Base-by-base conservation (phyloP, 2,329 filamentous ascomycete species). In the Zymoseptoria pseudotritici region DNA sequence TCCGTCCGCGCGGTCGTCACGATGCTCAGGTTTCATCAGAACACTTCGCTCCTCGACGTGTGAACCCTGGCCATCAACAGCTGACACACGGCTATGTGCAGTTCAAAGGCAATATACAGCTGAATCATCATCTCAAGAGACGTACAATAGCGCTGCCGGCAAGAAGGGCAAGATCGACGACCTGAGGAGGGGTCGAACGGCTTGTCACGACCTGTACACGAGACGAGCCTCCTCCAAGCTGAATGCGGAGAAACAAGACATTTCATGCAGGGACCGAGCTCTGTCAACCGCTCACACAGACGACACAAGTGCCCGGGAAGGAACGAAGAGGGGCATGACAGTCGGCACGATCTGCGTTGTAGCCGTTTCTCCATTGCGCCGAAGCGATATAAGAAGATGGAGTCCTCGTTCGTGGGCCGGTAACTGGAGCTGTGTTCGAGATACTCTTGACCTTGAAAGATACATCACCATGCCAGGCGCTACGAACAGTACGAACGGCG, bases 401-500 rank as follows among this genome's bases (percentile, higher is more conserved):
- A 29, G 6, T 29, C 26, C 9, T 29, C 26, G 26, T 9, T 29
- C 26, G 26, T 29, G 26, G 26, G 26, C 26, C 7, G 26, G 26
- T 29, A 4, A 1, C 8, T 29, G 26, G 9, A 29, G 26, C 8
- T 29, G 26, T 29, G 26, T 7, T 29, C 26, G 26, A 29, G 26
- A 29, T 9, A 29, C 2, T 29, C 26, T 29, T 29, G 26, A 29
- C 26, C 36, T 46, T 13, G 5, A 17, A 46, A 2, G 17, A n/a
- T 46, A 46, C 36, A 46, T 46, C 52, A 55, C 50, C n/a, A 65
- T 65, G 63, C 60, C 61, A 36, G 59, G 56, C 52, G 52, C 55
- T 0, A 63, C 59, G 21, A 63, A 60, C 49, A 58, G 61, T n/a
- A 53, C 57, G 20, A 66, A 62, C 54, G 61, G 61, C 19, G 53